Percentiles rank a stretch among this genome's conserved stretches.
Evolutionary conservation across 306 rosid genomes (phyloP).

Genomic region (Betula pendula): DNA sequence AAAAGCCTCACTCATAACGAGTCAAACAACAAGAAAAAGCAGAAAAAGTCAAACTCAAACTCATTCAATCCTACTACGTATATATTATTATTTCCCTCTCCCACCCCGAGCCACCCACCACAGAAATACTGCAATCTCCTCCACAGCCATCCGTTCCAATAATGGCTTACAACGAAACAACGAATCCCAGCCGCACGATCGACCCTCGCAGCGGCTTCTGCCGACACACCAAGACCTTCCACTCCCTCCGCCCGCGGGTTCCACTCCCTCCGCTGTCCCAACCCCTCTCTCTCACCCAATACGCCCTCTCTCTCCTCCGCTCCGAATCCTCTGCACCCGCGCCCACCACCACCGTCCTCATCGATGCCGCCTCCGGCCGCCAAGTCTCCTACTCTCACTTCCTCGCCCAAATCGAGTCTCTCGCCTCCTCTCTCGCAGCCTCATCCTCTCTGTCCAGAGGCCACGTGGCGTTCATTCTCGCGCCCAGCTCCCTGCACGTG

Average conservation of each 20-base stretch:
- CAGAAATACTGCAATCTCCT: neutral
- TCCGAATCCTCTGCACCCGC: slow-evolving; percentile 12
- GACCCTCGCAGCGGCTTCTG: slow-evolving; percentile 64
- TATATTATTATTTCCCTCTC: neutral
- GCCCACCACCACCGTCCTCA: slow-evolving; percentile 40
- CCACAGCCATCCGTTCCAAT: neutral
- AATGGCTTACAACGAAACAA: neutral
- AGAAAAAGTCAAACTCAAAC: neutral
- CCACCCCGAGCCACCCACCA: neutral
- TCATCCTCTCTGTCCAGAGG: slow-evolving; percentile 51
- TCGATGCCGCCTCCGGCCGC: slow-evolving; percentile 50
- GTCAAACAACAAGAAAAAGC: neutral
- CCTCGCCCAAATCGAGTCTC: slow-evolving; percentile 55
- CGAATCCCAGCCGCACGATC: neutral
- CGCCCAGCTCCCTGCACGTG: slow-evolving; percentile 59
- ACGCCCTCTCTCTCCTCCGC: slow-evolving; percentile 51
- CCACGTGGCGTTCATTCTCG: slow-evolving; percentile 71
- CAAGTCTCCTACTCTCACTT: slow-evolving; percentile 54
- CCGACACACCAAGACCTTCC: slow-evolving; percentile 42
- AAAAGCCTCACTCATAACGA: too few species aligned
- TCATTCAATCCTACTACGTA: too few species aligned
- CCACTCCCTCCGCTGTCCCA: slow-evolving; percentile 62
- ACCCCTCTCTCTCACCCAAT: slow-evolving; percentile 59
- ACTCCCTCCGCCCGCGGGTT: slow-evolving; percentile 66
- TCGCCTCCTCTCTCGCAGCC: slow-evolving; percentile 41